These are phyloP conservation scores for Backusella australiensis DNA, from an alignment of 192 early-diverging fungal genomes.

Conservation along the genomic window DNA sequence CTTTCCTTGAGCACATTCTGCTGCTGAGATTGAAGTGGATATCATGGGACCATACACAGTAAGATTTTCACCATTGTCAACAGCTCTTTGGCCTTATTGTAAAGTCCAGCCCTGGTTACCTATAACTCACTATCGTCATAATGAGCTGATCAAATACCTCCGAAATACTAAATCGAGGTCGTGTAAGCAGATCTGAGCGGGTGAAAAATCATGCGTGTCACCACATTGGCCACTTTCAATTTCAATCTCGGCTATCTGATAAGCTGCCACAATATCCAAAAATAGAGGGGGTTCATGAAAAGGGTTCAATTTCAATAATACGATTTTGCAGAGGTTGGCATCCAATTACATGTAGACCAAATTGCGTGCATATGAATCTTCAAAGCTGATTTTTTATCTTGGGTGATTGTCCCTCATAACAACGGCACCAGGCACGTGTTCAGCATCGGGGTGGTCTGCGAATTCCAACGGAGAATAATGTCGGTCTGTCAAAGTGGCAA, in stretches of 20 bases:
- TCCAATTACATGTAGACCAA: conserved; percentile 57
- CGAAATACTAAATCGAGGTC: not conserved
- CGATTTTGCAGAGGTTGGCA: conserved; percentile 62
- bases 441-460: conserved; percentile 58
- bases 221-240: conserved; percentile 49
- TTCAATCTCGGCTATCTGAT: conserved; percentile 48
- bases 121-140: not conserved
- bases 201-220: conserved; percentile 19
- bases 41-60: conserved; percentile 10
- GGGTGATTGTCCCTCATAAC: conserved; percentile 35
- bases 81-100: not conserved
- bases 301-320: conserved; percentile 62
- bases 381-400: conserved; percentile 60
- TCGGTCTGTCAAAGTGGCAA: conserved; percentile 54
- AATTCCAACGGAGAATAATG: conserved; percentile 64
- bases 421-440: conserved; percentile 61
- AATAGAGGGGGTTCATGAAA: conserved; percentile 68
- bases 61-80: not conserved
- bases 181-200: conserved; percentile 3
- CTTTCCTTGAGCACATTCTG: not conserved
- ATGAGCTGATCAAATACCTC: not conserved
- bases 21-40: conserved; percentile 12
- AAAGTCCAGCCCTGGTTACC: not conserved
- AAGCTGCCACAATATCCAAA: conserved; percentile 73
- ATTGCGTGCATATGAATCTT: conserved; percentile 76